Base-by-base conservation (phyloP, 805 yeast genomes). In the Saccharomycopsis javanensis region DNA sequence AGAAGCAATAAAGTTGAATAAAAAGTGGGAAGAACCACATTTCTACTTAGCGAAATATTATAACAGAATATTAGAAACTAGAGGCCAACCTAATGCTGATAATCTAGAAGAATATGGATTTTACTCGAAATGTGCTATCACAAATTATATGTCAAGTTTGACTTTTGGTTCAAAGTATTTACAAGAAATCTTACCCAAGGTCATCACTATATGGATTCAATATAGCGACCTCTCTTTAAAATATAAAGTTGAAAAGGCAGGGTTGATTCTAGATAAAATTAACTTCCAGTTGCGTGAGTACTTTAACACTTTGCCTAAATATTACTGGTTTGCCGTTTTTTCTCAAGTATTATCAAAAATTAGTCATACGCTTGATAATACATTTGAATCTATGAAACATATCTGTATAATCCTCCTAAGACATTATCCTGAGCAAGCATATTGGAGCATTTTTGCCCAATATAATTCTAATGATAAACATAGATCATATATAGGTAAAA, bases 181-280 rank as follows among this genome's bases (percentile, higher is more conserved):
- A 1, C 82, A 82, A 65, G 97, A 94, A 69, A 85, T 92, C 0
- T 71, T 94, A 20, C 98, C 99, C 0, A 90, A 89, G 64, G 79
- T 88, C n/a, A 78, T 91, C 4, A 89, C 96, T 0, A 77, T 88
- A 7, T 94, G 99, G 99, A 72, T 94, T 25, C 96, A 91, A 64
- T 86, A 85, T 48, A 27, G 50, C 16, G 37, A 50, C 68, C 28
- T 69, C 77, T 60, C 64, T 66, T 31, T 72, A 67, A 56, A 70
- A 73, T 42, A 68, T 81, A 30, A 70, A 74, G 2, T 72, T 18
- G 42, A 23, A 15, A 33, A 33, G 15, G 50, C 35, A 6, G 20
- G 11, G 13, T 3, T 16, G 11, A 28, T 37, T 30, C 45, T 56
- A 46, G 48, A 25, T 8, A 30, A 25, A n/a, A 52, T 50, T 16